Evolutionary conservation across 1,139 yeast genomes (phyloP).

Genomic region (Suhomyces coccinellae): DNA sequence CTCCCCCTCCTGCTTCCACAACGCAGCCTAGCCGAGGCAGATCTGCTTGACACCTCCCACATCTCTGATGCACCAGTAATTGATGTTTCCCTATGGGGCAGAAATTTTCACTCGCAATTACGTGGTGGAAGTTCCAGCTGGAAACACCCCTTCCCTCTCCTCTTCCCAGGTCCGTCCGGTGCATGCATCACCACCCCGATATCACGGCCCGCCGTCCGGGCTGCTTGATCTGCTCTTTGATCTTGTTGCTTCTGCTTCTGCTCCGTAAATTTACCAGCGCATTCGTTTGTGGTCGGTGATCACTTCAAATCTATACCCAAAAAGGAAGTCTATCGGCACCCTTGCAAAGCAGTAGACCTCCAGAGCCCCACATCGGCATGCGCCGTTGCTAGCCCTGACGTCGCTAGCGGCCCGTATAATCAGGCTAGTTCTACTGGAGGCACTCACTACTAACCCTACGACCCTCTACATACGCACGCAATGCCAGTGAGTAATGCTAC

Average conservation of each 20-base stretch:
- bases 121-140: too few species aligned
- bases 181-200: too few species aligned
- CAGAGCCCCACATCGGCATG: background rate
- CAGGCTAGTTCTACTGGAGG: background rate
- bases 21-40: background rate
- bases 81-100: too few species aligned
- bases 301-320: background rate
- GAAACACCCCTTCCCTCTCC: too few species aligned
- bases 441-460: too few species aligned
- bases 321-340: background rate
- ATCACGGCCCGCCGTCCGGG: background rate
- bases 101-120: too few species aligned
- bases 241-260: background rate
- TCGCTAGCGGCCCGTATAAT: background rate
- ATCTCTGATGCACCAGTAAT: background rate
- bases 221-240: background rate
- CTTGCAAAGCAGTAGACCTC: background rate
- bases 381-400: background rate
- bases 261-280: slow-evolving; percentile 1
- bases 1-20: background rate
- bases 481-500: too few species aligned
- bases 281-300: background rate
- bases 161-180: too few species aligned
- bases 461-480: too few species aligned
- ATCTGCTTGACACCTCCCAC: background rate